Evolutionary conservation across 495 filamentous ascomycete genomes (phyloP).

Genomic region (Sabuloglossum arenarium): DNA sequence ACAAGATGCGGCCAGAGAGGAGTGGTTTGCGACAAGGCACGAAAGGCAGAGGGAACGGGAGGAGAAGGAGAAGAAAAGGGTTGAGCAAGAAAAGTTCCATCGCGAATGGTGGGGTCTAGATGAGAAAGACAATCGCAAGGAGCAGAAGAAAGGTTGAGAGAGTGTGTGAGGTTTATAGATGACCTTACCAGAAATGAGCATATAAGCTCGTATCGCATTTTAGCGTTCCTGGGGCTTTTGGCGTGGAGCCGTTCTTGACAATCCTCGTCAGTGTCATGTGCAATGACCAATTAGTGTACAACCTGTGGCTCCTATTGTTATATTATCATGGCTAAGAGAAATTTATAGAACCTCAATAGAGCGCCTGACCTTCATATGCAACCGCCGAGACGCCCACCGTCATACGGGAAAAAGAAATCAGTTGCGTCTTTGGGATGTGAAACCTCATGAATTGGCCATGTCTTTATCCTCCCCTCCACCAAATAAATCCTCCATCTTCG

Average conservation of each 20-base stretch:
- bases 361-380: neutral
- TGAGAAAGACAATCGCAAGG: neutral
- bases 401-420: neutral
- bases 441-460: neutral
- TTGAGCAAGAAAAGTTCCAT: conserved; percentile 34
- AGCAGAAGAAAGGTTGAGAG: neutral
- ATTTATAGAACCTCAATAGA: neutral
- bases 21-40: conserved; percentile 60
- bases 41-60: conserved; percentile 44
- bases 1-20: conserved; percentile 72
- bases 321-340: neutral
- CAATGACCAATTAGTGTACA: neutral
- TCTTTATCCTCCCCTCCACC: conserved; percentile 9
- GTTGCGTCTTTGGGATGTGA: neutral
- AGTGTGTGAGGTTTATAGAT: too few relatives aligned
- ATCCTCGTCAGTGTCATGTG: neutral
- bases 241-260: neutral
- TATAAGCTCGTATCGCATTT: too few relatives aligned
- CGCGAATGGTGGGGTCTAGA: conserved; percentile 36
- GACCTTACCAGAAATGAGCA: too few relatives aligned
- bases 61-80: conserved; percentile 73
- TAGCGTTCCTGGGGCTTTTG: neutral
- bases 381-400: neutral
- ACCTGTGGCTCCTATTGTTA: neutral
- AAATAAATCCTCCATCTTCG: conserved; percentile 36